Evolutionary conservation across 2,329 filamentous ascomycete species (phyloP).

Genomic region (Colletotrichum acutatum): DNA sequence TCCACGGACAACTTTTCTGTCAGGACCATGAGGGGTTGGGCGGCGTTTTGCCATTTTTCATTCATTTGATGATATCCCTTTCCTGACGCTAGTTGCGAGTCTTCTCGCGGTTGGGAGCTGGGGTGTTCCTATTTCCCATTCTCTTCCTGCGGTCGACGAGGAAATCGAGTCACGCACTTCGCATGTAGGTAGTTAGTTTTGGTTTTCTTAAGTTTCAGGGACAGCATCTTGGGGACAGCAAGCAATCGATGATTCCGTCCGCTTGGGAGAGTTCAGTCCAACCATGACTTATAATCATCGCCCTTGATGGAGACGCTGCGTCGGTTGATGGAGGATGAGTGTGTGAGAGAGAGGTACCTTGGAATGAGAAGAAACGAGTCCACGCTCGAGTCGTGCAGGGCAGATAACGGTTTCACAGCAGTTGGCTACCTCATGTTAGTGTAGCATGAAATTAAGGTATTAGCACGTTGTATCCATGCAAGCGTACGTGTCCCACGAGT

Average conservation of each 20-base stretch:
- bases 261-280: constrained; percentile 6
- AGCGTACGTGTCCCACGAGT: constrained; percentile 5
- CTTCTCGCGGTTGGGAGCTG: constrained; percentile 1
- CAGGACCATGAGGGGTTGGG: constrained; percentile 13
- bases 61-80: constrained; percentile 35
- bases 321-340: not conserved
- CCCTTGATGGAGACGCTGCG: not conserved
- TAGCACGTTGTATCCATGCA: constrained; percentile 2
- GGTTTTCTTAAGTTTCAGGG: constrained; percentile 8
- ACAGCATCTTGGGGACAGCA: constrained; percentile 23
- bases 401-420: constrained; percentile 21
- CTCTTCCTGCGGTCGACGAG: constrained; percentile 10
- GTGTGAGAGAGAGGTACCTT: not conserved
- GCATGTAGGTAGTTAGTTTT: constrained; percentile 28
- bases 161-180: constrained; percentile 25
- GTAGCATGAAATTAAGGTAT: constrained; percentile 7
- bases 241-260: constrained; percentile 25
- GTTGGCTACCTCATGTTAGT: not conserved
- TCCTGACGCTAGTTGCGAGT: constrained; percentile 30
- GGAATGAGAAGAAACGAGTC: not conserved
- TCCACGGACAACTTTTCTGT: constrained; percentile 31
- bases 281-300: constrained; percentile 1
- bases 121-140: not conserved
- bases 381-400: constrained; percentile 1
- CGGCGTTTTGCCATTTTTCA: constrained; percentile 31